Evolutionary conservation across 129 eudicot species (phyloP).

Genomic region (Glebionis coronaria): DNA sequence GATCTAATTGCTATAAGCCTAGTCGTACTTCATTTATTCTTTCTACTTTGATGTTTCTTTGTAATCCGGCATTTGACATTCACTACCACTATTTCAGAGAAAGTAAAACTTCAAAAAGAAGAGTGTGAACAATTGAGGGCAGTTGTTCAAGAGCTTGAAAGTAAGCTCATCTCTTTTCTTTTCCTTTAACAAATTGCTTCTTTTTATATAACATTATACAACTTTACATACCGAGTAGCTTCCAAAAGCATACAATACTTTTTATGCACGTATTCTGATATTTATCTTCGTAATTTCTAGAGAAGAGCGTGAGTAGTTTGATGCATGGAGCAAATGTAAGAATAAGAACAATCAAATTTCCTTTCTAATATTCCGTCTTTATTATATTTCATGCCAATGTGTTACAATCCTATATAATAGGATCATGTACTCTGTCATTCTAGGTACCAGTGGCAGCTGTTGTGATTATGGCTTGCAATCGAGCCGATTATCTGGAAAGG

Average conservation of each 20-base stretch:
- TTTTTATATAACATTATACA: not conserved
- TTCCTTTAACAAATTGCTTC: not conserved
- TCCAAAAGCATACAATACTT: too few species aligned
- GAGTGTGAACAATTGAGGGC: slow-evolving; percentile 64
- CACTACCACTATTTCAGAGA: slow-evolving; percentile 47
- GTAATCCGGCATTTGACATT: too few species aligned
- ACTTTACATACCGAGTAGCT: too few species aligned
- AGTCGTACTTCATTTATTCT: not conserved
- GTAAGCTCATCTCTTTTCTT: slow-evolving; percentile 35
- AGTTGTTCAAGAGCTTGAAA: slow-evolving; percentile 68
- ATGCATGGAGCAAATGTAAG: slow-evolving; percentile 60
- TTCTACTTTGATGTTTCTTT: not conserved
- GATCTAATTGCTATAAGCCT: not conserved
- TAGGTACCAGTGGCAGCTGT: slow-evolving; percentile 96
- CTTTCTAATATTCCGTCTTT: not conserved
- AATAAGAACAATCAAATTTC: slow-evolving; percentile 57
- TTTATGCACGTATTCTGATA: too few species aligned
- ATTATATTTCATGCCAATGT: not conserved
- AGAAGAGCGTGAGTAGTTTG: slow-evolving; percentile 16
- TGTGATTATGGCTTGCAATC: slow-evolving; percentile 97
- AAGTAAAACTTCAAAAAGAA: slow-evolving; percentile 49
- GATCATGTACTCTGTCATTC: not conserved
- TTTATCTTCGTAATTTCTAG: too few species aligned
- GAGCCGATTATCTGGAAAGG: slow-evolving; percentile 95
- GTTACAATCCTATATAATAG: not conserved